Percentiles rank a stretch among this genome's conserved stretches.
Conservation (phyloP, 2,329 filamentous ascomycete genomes). For the Penicillium polonicum region DNA sequence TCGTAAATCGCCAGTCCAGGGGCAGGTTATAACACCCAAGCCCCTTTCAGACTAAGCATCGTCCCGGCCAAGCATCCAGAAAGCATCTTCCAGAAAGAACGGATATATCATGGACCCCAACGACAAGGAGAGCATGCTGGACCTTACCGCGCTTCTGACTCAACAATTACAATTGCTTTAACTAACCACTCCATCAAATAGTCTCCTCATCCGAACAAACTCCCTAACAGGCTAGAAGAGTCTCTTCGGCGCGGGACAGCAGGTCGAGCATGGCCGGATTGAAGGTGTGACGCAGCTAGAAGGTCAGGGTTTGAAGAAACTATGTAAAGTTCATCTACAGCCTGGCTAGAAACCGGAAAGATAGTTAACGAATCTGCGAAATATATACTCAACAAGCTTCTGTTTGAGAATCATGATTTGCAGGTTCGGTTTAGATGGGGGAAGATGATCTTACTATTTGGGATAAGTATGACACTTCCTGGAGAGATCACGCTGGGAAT, state of each 20-base stretch:
- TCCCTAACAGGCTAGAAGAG: background rate
- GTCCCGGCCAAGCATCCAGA: too few species aligned
- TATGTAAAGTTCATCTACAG: background rate
- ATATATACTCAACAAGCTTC: background rate
- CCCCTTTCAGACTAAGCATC: too few species aligned
- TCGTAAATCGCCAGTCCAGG: too few species aligned
- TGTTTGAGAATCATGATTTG: background rate
- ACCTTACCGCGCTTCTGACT: background rate
- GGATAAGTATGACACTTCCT: background rate
- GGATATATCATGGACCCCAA: too few species aligned
- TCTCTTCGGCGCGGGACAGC: background rate
- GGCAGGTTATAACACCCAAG: too few species aligned
- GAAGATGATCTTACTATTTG: background rate
- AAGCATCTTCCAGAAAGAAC: too few species aligned
- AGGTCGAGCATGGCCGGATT: background rate
- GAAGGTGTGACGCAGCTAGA: background rate
- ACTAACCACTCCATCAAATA: background rate
- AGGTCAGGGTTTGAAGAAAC: background rate
- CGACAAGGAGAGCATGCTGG: too few species aligned
- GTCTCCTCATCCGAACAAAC: background rate
- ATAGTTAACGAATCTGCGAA: background rate
- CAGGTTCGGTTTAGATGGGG: background rate
- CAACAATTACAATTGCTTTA: background rate
- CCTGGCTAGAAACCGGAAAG: too few species aligned
- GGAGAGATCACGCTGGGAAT: background rate